phyloP scores from a whole-genome alignment of 2,329 filamentous ascomycete species.

The Talaromyces sp. region DNA sequence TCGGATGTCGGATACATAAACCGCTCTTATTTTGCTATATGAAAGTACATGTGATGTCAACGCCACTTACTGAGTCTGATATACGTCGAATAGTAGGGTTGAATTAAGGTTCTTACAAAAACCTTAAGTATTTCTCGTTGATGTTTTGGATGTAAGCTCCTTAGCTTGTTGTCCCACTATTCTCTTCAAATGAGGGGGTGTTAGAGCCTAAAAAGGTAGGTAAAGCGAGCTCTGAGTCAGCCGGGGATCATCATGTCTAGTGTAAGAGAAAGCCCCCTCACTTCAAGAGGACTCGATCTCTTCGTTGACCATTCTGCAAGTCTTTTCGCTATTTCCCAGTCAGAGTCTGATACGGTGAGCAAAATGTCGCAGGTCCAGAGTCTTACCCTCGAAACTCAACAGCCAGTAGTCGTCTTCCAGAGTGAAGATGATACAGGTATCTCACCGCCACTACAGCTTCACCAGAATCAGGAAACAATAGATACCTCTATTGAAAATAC shows the following conservation, averaged over 20 bases:
- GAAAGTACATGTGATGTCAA: neutral
- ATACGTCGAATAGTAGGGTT: neutral
- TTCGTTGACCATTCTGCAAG: neutral
- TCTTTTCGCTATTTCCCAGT: neutral
- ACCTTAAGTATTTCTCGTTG: neutral
- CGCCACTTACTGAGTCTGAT: neutral
- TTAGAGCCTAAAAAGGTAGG: neutral
- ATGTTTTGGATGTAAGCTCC: neutral
- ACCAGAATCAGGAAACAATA: neutral
- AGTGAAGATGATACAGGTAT: neutral
- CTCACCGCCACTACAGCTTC: neutral
- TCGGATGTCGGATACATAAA: neutral
- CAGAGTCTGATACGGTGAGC: neutral
- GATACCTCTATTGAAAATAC: conserved; percentile 1
- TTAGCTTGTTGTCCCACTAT: neutral
- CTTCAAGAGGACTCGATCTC: neutral
- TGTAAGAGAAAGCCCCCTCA: neutral
- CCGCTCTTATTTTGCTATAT: neutral
- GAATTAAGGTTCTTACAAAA: neutral
- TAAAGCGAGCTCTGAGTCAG: neutral
- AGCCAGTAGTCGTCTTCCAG: neutral
- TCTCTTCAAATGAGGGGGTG: neutral
- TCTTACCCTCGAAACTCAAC: neutral
- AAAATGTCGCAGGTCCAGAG: conserved; percentile 2
- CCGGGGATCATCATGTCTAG: neutral